Percentiles rank a stretch among this genome's conserved stretches.
Evolutionary conservation across 2,329 filamentous ascomycete genomes (phyloP).

Genomic region (Fusarium zealandicum): DNA sequence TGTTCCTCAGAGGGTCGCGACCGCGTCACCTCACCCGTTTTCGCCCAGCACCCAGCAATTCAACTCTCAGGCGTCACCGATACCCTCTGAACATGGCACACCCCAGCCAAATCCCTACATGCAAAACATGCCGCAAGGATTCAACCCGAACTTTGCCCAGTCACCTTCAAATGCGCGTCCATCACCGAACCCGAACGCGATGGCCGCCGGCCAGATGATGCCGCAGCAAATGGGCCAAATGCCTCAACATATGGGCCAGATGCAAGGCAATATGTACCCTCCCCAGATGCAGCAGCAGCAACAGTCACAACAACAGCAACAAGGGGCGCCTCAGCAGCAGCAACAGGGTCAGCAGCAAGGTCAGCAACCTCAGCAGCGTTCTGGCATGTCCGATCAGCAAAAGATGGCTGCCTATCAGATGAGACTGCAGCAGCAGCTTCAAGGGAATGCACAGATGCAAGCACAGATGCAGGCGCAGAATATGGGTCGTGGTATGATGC

Average conservation of each 20-base stretch:
- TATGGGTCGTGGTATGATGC: conserved; percentile 60
- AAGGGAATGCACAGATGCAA: conserved; percentile 60
- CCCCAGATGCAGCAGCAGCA: conserved; percentile 55
- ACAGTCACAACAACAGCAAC: conserved; percentile 55
- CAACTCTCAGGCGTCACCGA: conserved; percentile 74
- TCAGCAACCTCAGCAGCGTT: conserved; percentile 41
- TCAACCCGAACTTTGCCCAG: conserved; percentile 65
- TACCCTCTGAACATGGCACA: conserved; percentile 78
- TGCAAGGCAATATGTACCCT: conserved; percentile 52
- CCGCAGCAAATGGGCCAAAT: conserved; percentile 59
- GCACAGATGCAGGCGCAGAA: conserved; percentile 59
- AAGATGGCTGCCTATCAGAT: conserved; percentile 82
- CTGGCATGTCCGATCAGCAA: conserved; percentile 67
- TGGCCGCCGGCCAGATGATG: conserved; percentile 62
- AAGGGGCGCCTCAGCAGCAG: conserved; percentile 50
- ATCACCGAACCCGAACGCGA: conserved; percentile 61
- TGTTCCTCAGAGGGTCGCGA: conserved; percentile 83
- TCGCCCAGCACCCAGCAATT: conserved; percentile 79
- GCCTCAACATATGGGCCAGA: conserved; percentile 57
- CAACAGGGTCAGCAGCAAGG: conserved; percentile 50
- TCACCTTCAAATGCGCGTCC: conserved; percentile 63
- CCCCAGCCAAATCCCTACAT: conserved; percentile 77
- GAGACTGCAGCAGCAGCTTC: conserved; percentile 79
- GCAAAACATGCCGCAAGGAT: conserved; percentile 65
- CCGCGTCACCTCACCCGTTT: conserved; percentile 90